Evolutionary conservation across 805 yeast species (phyloP), one percentile per base, ranked within the genome.

Genomic region (Wickerhamomyces mucosus): DNA sequence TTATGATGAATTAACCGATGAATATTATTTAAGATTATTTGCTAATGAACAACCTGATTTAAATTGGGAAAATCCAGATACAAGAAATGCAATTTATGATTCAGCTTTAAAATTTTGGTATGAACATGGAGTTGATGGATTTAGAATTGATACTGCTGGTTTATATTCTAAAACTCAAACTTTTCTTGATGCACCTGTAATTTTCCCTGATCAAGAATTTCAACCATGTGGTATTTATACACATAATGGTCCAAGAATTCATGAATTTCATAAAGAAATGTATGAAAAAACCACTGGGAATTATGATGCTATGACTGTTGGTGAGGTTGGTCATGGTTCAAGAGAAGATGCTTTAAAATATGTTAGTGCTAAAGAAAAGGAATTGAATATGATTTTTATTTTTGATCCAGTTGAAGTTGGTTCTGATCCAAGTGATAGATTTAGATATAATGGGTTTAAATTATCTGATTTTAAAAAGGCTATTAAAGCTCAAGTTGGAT

Each of bases 31-130:
- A 41, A 65, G 62, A 33, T 55, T 72, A 35, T 73, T 70, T 52
- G 75, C 75, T 11, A 53, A 51, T 30, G 46, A 64, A 19, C 79
- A 73, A 52, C 78, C 78, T 12, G 79, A 73, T 45, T 57, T 73
- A 44, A 73, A 72, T 53, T 73, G 78, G 80, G 78, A 72, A 41
- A 70, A 63, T 44, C 45, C 44, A 33, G 51, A 43, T 20, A 35
- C 46, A 12, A 39, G 56, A 33, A 35, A 40, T 7, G 50, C 50
- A 9, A 45, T 72, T 33, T 68, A 68, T 51, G 56, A 67, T 24
- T 48, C 58, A 16, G 73, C 75, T 9, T 50, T 70, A 39, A 54
- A 54, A 23, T 72, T 61, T 50, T 73, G 79, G 78, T 64, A 63
- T 34, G 63, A 67, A 29, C 62, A 64, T 39, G 78, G 78, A 19